Conservation (phyloP, 495 filamentous ascomycete genomes). For the Penicillium verhagenii region DNA sequence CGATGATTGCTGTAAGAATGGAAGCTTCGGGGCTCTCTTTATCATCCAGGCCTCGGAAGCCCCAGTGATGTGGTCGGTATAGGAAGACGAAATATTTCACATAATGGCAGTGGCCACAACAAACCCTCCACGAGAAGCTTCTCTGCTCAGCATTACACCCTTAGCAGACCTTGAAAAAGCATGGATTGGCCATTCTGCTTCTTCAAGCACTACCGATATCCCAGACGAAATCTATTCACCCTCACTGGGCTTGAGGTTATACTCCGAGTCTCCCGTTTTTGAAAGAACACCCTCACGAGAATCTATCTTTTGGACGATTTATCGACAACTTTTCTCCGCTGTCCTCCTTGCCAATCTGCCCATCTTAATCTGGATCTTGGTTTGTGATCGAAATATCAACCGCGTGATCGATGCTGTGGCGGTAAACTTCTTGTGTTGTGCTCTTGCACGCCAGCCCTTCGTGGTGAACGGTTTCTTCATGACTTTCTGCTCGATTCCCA, state of each 20-base stretch:
- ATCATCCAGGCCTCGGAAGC: not conserved
- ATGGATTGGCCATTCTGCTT: not conserved
- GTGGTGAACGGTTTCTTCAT: conserved; percentile 62
- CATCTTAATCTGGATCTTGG: not conserved
- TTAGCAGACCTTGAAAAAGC: not conserved
- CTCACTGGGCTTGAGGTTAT: not conserved
- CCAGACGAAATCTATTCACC: not conserved
- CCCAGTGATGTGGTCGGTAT: not conserved
- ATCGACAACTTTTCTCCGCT: not conserved
- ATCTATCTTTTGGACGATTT: not conserved
- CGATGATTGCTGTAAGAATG: no score
- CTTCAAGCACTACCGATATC: not conserved
- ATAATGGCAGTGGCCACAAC: not conserved
- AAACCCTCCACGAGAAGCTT: not conserved
- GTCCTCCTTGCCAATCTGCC: not conserved
- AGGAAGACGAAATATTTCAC: not conserved
- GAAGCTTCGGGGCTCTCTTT: no score
- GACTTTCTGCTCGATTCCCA: conserved; percentile 49
- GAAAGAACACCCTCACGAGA: not conserved
- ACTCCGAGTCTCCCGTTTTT: not conserved
- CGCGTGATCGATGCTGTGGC: not conserved
- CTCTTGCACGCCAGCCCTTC: conserved; percentile 62
- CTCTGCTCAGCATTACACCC: not conserved
- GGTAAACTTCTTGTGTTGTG: conserved; percentile 34
- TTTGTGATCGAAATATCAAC: not conserved